Base-by-base conservation (phyloP, 2,329 filamentous ascomycete species). In the Curvularia spicifera region DNA sequence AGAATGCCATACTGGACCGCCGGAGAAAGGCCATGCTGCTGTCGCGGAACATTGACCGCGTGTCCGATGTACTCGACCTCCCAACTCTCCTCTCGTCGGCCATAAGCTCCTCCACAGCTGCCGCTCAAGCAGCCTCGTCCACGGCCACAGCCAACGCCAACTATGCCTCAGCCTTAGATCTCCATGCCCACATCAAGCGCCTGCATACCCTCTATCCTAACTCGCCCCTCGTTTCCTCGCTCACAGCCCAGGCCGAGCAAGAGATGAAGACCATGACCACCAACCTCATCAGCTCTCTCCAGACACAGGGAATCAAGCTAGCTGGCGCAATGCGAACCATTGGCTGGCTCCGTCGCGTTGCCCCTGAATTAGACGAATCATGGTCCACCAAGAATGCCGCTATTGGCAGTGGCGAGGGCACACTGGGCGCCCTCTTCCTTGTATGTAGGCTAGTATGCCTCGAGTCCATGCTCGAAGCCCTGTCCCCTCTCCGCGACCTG, bases 181-280 rank as follows among this genome's bases (percentile, higher is more conserved):
- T 99, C 2, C 90, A 96, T 72, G 89, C 91, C n/a, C 95, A 98
- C 74, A 95, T 97, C 72, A 91, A 91, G 67, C 87, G 95, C 7
- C 82, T 99, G 5, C 88, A 93, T 60, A 87, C 88, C 0, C 81
- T 98, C 28, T 96, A 97, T 73, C 90, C 93, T 0, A 82, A 88
- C 51, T 97, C 93, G 0, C 81, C 85, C 0, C 81, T 98, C 43
- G 85, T 98, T 26, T 82, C 83, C 18, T 89, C 89, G 24, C 88
- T 98, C 20, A 83, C 88, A 9, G 74, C 79, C 2, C 91, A 97
- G 74, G 91, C 94, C 9, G 92, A 97, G 68, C 87, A 87, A 52
- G 91, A 92, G 37, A 96, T 98, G 84, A 90, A 91, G 69, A 88
- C 90, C 56, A 92, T 98, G 86, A 91, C 92, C 0, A 87, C 88